Base-by-base conservation (phyloP, 1,284 basidiomycete species). In the Cutaneotrichosporon sp. region DNA sequence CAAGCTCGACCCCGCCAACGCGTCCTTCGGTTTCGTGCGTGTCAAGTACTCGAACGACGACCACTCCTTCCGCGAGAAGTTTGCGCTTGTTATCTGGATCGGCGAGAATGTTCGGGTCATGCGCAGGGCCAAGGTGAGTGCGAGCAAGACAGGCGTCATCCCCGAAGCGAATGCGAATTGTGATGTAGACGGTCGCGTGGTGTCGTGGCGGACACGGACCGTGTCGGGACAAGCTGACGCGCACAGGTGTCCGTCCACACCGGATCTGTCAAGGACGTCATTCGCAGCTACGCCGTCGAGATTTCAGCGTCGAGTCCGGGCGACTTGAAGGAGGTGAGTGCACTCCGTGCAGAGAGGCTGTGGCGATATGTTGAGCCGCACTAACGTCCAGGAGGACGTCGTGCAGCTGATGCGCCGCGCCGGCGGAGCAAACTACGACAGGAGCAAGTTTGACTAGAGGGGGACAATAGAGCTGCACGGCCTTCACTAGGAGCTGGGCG, bases 31-130 rank as follows among this genome's bases (percentile, higher is more conserved):
- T 42, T 93, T 93, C 71, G 86, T 78, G 44, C 85, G 88, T 63
- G 82, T 94, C 59, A 80, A 82, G 61, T 93, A 88, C 73, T 80
- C 87, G 49, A 93, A 91, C 67, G 75, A 75, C 50, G 74, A 75
- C 52, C 69, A 89, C 85, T 77, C 86, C 42, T 84, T 80, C 74
- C 82, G 90, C 58, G 86, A 91, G 79, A 93, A 92, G 79, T 93
- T 93, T 76, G 82, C 89, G 61, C 80, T 93, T 65, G 81, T 93
- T 72, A 83, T 85, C 54, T 93, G 90, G 90, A 92, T 93, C 74
- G 90, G 90, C 35, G 79, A 82, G 33, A 75, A 79, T 39, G 90
- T 88, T 75, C 89, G 88, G 78, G 79, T 91, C 61, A 91, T 93
- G 90, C 81, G 90, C 58, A 87, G 85, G 76, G 90, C 85, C 39